Base-by-base conservation (phyloP, 1,139 yeast genomes). In the Debaryomyces fabryi region DNA sequence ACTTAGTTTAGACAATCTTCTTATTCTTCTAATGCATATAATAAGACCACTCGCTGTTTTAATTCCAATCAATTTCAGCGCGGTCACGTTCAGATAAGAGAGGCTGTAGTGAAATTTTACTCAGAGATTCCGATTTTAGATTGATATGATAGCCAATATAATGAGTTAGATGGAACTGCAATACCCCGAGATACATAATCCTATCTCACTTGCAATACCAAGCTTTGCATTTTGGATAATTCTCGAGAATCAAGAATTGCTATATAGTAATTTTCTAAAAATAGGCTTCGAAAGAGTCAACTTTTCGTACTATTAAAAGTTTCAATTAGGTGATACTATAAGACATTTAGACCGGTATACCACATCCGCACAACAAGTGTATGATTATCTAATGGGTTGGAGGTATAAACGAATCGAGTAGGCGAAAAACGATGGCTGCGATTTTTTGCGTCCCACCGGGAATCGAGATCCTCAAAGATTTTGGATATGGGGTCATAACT, bases 81-180 rank as follows among this genome's bases (percentile, higher is more conserved):
- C 36, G 43, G 43, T 40, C 43, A 40, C 43, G 43, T 40, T 40
- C 29, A 40, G 34, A 40, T 29, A 21, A 30, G 40, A 18, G 42
- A 10, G 40, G 40, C 40, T 25, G 20, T 23, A 37, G 29, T 23
- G 29, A 24, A 37, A 37, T 23, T 39, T 5, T 12, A 39, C 27
- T 21, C 24, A 12, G 30, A n/a, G 7, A 27, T 12, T 4, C 30
- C 13, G n/a, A 27, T 27, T 27, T 27, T 12, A 27, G 30, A 27
- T 27, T 6, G 4, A 27, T 9, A 12, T 25, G 30, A 27, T 27
- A 27, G 13, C 13, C 12, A 5, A n/a, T 4, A 27, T 27, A n/a
- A n/a, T 27, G 6, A 27, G 6, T 27, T 6, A 6, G 30, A 27
- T 27, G 30, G 6, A 3, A 27, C 12, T 25, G 7, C 4, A 27